Conservation (phyloP, 768 basidiomycete genomes). For the Imleria badia region DNA sequence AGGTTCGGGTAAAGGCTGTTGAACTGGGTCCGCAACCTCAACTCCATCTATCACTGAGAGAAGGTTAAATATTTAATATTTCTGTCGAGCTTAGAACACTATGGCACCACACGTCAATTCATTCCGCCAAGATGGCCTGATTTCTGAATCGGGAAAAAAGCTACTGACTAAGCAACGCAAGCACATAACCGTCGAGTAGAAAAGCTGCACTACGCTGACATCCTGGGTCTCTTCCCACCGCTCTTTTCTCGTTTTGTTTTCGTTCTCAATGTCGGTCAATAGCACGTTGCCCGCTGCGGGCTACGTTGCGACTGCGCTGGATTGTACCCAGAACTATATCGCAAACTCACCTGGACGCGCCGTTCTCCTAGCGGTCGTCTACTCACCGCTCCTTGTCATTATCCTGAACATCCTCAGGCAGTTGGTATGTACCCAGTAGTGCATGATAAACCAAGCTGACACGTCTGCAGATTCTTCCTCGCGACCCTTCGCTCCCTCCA, state of each 20-base stretch:
- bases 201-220: neutral
- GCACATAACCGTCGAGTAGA: neutral
- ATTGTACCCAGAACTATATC: constrained; percentile 20
- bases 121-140: constrained; percentile 15
- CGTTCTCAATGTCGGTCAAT: constrained; percentile 27
- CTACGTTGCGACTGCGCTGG: constrained; percentile 24
- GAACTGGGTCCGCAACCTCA: constrained; percentile 31
- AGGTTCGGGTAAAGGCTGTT: constrained; percentile 28
- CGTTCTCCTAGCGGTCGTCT: constrained; percentile 49
- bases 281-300: constrained; percentile 22
- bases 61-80: neutral
- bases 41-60: constrained; percentile 19
- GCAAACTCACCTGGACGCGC: constrained; percentile 26
- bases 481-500: constrained; percentile 74
- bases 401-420: constrained; percentile 77
- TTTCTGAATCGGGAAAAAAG: neutral
- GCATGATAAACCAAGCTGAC: neutral
- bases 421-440: constrained; percentile 48
- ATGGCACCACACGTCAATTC: too few relatives aligned
- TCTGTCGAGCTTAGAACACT: too few relatives aligned
- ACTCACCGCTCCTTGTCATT: constrained; percentile 66
- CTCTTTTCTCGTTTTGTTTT: neutral
- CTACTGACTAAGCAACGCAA: constrained; percentile 25
- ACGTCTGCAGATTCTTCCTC: constrained; percentile 56
- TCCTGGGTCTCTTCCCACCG: neutral